Evolutionary conservation across 2,329 filamentous ascomycete genomes (phyloP).

Genomic region (Aureobasidium musti): DNA sequence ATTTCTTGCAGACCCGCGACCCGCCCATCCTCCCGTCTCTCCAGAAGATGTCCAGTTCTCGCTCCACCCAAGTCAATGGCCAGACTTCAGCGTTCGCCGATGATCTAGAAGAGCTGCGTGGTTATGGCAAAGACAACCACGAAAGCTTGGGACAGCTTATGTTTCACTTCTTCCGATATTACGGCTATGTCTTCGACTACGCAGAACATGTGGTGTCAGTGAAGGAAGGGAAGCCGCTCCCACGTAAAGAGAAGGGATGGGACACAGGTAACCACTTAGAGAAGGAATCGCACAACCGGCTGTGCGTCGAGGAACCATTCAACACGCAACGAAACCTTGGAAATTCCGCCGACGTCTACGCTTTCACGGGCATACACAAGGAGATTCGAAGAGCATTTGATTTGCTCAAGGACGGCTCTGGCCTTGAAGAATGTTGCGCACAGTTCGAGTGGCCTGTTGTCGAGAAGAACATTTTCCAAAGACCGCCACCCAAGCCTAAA

Average conservation of each 20-base stretch:
- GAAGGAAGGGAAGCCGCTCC: constrained; percentile 73
- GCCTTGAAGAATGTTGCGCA: constrained; percentile 81
- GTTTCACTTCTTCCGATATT: constrained; percentile 94
- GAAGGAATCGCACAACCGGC: constrained; percentile 63
- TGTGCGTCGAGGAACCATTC: constrained; percentile 97
- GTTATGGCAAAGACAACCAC: constrained; percentile 76
- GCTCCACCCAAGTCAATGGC: constrained; percentile 63
- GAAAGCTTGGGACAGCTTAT: constrained; percentile 82
- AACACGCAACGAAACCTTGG: constrained; percentile 86
- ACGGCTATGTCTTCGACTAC: constrained; percentile 91
- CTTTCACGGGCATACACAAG: constrained; percentile 85
- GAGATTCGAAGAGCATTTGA: constrained; percentile 90
- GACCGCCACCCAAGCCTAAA: constrained; percentile 58
- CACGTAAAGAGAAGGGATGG: constrained; percentile 88
- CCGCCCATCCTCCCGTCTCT: constrained; percentile 83
- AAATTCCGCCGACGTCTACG: constrained; percentile 94
- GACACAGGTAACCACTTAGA: constrained; percentile 57
- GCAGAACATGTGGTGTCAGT: constrained; percentile 82
- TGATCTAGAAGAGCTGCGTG: constrained; percentile 71
- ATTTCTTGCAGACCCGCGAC: constrained; percentile 85
- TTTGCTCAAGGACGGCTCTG: constrained; percentile 69
- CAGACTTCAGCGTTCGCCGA: constrained; percentile 80
- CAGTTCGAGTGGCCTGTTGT: constrained; percentile 86
- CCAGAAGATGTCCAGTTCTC: constrained; percentile 70
- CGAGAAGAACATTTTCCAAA: constrained; percentile 61